Evolutionary conservation across 2,329 filamentous ascomycete genomes (phyloP).

Genomic region (Pseudogymnoascus sp.): DNA sequence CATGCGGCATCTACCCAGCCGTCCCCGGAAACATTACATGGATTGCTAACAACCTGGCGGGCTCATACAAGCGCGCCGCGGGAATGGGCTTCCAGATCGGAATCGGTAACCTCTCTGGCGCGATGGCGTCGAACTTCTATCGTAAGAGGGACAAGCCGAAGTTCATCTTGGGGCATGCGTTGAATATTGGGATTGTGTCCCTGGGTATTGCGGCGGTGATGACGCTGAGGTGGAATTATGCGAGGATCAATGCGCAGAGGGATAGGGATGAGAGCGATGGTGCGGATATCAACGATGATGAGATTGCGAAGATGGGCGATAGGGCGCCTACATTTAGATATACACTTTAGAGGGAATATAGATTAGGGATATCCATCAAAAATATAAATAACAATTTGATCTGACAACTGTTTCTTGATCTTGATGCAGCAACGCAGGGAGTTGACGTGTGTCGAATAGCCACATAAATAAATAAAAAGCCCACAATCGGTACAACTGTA

Average conservation of each 20-base stretch:
- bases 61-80: slow-evolving; percentile 49
- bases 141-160: slow-evolving; percentile 44
- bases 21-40: slow-evolving; percentile 45
- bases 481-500: neutral
- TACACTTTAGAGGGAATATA: slow-evolving; percentile 6
- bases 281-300: slow-evolving; percentile 36
- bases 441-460: neutral
- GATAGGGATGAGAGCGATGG: slow-evolving; percentile 29
- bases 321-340: slow-evolving; percentile 46
- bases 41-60: slow-evolving; percentile 51
- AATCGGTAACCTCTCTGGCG: slow-evolving; percentile 53
- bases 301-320: slow-evolving; percentile 45
- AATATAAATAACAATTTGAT: neutral
- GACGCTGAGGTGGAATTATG: slow-evolving; percentile 39
- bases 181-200: slow-evolving; percentile 46
- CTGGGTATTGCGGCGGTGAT: slow-evolving; percentile 38
- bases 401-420: neutral
- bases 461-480: neutral
- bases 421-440: neutral
- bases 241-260: slow-evolving; percentile 44
- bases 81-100: slow-evolving; percentile 62
- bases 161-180: slow-evolving; percentile 44
- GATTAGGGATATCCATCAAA: neutral
- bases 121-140: slow-evolving; percentile 70
- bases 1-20: slow-evolving; percentile 41